A percentile compares a stretch with the other conserved stretches of the same genome.
These are phyloP conservation scores for Cladochytrium replicatum DNA, from an alignment of 192 early-diverging fungal species.

Conservation along the genomic window DNA sequence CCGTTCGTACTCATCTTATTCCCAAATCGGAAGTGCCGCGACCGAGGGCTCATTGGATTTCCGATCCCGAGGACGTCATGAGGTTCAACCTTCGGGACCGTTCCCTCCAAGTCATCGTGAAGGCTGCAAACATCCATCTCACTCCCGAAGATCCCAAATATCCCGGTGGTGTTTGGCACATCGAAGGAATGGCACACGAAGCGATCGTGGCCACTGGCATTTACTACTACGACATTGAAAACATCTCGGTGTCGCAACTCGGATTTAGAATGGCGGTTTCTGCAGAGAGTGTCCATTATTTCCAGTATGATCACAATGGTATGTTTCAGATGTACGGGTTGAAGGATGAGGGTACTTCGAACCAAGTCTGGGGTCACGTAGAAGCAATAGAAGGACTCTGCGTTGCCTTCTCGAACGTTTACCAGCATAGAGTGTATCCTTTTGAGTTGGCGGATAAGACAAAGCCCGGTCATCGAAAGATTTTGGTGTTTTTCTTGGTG, in stretches of 20 bases:
- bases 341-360: neutral
- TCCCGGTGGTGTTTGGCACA: constrained; percentile 53
- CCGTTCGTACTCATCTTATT: no score
- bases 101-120: constrained; percentile 54
- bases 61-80: no score
- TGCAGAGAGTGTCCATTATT: no score
- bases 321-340: constrained; percentile 15
- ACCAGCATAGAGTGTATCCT: constrained; percentile 55
- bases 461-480: constrained; percentile 55
- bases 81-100: constrained; percentile 26
- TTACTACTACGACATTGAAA: constrained; percentile 59
- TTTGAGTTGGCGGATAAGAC: constrained; percentile 51
- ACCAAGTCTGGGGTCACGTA: constrained; percentile 38
- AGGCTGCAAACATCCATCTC: constrained; percentile 57
- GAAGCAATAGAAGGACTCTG: constrained; percentile 43
- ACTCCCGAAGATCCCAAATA: constrained; percentile 48
- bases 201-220: constrained; percentile 63
- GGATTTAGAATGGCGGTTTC: constrained; percentile 36
- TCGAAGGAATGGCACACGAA: constrained; percentile 63
- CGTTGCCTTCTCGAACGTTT: constrained; percentile 61
- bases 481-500: constrained; percentile 62
- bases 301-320: no score
- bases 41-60: no score
- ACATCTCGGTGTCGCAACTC: constrained; percentile 54
- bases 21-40: no score